Conservation (phyloP, 1,284 basidiomycete genomes). For the Ceratobasidium sp. region DNA sequence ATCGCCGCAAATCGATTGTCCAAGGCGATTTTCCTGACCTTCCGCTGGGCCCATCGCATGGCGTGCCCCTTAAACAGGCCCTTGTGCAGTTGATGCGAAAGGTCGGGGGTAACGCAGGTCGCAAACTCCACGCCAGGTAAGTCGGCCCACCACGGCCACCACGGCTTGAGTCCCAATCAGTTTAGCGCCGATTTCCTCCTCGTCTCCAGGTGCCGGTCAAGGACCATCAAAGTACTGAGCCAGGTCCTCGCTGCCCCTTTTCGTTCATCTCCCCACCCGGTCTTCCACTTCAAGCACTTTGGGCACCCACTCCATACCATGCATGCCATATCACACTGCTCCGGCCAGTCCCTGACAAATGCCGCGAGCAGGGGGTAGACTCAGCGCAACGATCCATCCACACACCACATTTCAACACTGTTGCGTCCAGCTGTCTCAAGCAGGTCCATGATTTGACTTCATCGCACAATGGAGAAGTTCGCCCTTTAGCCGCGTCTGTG, state of each 20-base stretch:
- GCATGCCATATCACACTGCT: slow-evolving; percentile 40
- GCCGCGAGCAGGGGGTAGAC: slow-evolving; percentile 46
- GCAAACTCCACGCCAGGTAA: slow-evolving; percentile 45
- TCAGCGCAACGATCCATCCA: slow-evolving; percentile 38
- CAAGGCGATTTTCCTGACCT: neutral
- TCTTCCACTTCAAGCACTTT: neutral
- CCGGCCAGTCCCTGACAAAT: slow-evolving; percentile 41
- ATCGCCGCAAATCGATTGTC: slow-evolving; percentile 8
- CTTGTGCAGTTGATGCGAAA: slow-evolving; percentile 52
- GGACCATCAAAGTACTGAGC: neutral
- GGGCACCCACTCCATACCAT: slow-evolving; percentile 26
- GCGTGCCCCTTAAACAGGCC: slow-evolving; percentile 51
- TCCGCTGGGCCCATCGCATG: neutral
- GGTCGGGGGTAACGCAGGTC: slow-evolving; percentile 48
- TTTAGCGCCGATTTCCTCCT: neutral
- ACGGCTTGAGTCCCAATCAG: neutral
- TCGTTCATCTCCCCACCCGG: neutral
- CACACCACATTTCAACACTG: slow-evolving; percentile 44
- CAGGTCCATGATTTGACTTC: slow-evolving; percentile 42
- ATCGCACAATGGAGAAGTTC: slow-evolving; percentile 46
- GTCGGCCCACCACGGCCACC: slow-evolving; percentile 14
- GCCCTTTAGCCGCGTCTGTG: neutral
- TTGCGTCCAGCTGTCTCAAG: slow-evolving; percentile 36
- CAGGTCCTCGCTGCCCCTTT: neutral
- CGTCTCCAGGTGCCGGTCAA: neutral